Base-by-base conservation (phyloP, 2,329 filamentous ascomycete genomes). In the Ambrosiella xylebori region DNA sequence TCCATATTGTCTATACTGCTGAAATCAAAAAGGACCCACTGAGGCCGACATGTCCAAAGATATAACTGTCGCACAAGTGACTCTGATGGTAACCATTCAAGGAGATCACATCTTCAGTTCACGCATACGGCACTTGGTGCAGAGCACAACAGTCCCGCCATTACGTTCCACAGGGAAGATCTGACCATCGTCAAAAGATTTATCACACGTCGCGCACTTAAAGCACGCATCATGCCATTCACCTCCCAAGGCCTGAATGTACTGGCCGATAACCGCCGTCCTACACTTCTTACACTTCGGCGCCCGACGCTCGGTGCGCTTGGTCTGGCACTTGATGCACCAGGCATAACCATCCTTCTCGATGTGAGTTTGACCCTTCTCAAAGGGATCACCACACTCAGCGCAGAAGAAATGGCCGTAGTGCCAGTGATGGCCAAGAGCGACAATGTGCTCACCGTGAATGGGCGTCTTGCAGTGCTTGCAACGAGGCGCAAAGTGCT, bases 351-450 rank as follows among this genome's bases (percentile, higher is more conserved):
- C 91, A 64, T 97, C 91, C 71, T 95, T 95, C 68, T 98, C 93
- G 58, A 98, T 83, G 65, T 84, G 81, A 51, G 80, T 84, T 71
- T 77, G 79, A 61, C 79, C 79, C 53, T 76, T 75, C 63, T 77
- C 88, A 68, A 98, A 98, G 0, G 93, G 91, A 72, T 98, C 91
- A 64, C 93, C 93, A 68, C 93, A 98, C 75, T 98, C 89, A 47
- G 93, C 93, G 67, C 93, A 98, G 78, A 98, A 98, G 73, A 98
- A 98, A 71, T 98, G 93, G 0, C 93, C 93, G 57, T 87, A 86
- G 69, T 98, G 93, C 87, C 88, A 98, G 71, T 95, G 89, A n/a
- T 84, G 81, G 1, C 93, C 93, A 59, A 95, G 88, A 1, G 93
- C 93, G 12, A 96, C 84, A 38, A 96, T 84, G 64, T 97, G 88